These are phyloP conservation scores for Blastocystis hominis DNA, from an alignment of 352 stramenopile species.

Conservation along the genomic window DNA sequence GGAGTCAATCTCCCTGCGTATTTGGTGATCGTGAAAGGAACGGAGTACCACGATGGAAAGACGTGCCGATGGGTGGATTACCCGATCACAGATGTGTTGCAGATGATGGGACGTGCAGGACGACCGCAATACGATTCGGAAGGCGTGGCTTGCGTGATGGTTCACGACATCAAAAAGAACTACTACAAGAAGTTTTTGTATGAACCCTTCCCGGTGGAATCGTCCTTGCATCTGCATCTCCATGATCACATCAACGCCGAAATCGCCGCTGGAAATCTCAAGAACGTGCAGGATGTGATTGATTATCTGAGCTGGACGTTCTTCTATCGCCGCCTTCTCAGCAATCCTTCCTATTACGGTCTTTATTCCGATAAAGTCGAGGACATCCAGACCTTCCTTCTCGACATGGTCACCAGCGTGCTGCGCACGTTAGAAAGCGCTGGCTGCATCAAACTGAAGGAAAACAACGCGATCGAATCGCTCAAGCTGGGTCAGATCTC, in stretches of 20 bases:
- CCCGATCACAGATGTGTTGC: conserved; percentile 90
- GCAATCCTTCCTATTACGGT: conserved; percentile 90
- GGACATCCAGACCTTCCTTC: conserved; percentile 71
- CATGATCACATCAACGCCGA: conserved; percentile 92
- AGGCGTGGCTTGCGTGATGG: conserved; percentile 87
- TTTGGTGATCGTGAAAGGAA: conserved; percentile 95
- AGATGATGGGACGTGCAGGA: conserved; percentile 90
- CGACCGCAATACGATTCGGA: conserved; percentile 82
- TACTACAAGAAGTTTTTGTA: conserved; percentile 95
- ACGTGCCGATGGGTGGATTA: conserved; percentile 88
- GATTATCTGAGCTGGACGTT: conserved; percentile 93
- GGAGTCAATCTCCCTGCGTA: conserved; percentile 74
- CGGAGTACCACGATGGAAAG: conserved; percentile 87
- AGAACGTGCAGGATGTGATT: conserved; percentile 74
- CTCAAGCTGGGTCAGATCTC: conserved; percentile 81
- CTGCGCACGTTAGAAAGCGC: conserved; percentile 73
- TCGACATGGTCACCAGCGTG: conserved; percentile 70
- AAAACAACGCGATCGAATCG: conserved; percentile 66
- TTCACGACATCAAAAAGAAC: conserved; percentile 92
- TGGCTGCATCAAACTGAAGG: conserved; percentile 72
- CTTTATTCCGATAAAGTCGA: conserved; percentile 69
- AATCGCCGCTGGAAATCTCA: conserved; percentile 80
- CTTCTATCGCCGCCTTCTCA: conserved; percentile 83
- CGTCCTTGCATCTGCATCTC: conserved; percentile 75
- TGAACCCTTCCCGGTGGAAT: conserved; percentile 91